Percentiles rank a stretch among this genome's conserved stretches.
Conservation (phyloP, 768 basidiomycete species). For the Kwoniella botswanensis region DNA sequence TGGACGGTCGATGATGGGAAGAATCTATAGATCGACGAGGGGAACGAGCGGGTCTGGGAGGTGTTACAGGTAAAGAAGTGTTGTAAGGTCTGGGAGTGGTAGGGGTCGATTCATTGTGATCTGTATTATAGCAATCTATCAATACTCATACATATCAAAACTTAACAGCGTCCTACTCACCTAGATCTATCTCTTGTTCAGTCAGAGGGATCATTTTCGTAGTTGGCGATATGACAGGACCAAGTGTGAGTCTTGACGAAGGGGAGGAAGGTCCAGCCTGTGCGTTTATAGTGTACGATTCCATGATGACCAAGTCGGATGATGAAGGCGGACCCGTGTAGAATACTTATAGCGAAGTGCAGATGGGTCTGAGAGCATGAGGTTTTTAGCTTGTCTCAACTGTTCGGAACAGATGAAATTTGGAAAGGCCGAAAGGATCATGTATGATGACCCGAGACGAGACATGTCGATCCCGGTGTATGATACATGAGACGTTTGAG, state of each 20-base stretch:
- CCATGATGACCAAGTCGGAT: not conserved
- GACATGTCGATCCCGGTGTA: not conserved
- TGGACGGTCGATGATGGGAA: not conserved
- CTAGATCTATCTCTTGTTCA: not conserved
- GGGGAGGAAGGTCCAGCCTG: slow-evolving; percentile 13
- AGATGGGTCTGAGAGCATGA: no score
- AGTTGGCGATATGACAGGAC: slow-evolving; percentile 12
- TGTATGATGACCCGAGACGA: not conserved
- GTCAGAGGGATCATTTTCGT: not conserved
- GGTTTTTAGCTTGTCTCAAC: no score
- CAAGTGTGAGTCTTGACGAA: slow-evolving; percentile 7
- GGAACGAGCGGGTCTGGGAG: slow-evolving; percentile 12
- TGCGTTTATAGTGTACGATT: not conserved
- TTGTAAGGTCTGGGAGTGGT: not conserved
- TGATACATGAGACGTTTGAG: not conserved
- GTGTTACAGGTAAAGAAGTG: not conserved
- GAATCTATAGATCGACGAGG: slow-evolving; percentile 15
- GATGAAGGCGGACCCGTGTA: not conserved
- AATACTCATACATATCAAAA: not conserved
- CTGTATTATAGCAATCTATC: not conserved
- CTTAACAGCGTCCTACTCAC: not conserved
- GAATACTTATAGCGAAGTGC: no score
- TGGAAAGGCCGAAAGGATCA: not conserved
- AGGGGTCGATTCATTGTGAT: not conserved
- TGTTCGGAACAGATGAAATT: no score